Base-by-base conservation (phyloP, 116 monocot genomes). In the Iris pallida region DNA sequence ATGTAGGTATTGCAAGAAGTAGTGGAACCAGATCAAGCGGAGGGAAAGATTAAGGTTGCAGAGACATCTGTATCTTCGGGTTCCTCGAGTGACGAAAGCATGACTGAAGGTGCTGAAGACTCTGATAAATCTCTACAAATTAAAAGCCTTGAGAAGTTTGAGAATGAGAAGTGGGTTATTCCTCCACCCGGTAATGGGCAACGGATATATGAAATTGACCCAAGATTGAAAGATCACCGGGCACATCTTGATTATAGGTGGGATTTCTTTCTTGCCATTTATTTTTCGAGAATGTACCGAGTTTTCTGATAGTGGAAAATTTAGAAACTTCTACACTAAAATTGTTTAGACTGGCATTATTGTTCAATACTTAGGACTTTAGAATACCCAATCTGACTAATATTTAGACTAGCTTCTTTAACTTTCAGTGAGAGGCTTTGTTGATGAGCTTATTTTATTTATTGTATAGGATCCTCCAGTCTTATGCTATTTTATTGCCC, bases 161-260 rank as follows among this genome's bases (percentile, higher is more conserved):
- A 80, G 49, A 65, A 66, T n/a, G 82, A 77, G 69, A 65, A 58
- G 57, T 79, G 66, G 75, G 12, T 12, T 61, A 76, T 90, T 64
- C 83, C 85, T 68, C 83, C 81, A 40, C 76, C 87, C 68, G 93
- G 97, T 8, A 70, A n/a, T 63, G 97, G 93, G 6, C 97, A 90
- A 80, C 90, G 63, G 63, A 98, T 98, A 64, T 98, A 90, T 70
- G 81, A 92, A 78, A 83, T 88, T 53, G 97, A 98, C 68, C 85
- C 97, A 66, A 75, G 55, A 56, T 68, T 98, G 73, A 48, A 74
- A 78, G 88, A 47, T 66, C 76, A 87, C 59, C 72, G 71, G 47
- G 60, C 62, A 45, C 97, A 98, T 80, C 93, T 98, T 80, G 86
- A 90, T 63, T 98, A 88, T 63, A 62, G 97, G 97, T 98, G 78